Conservation (phyloP, 2,329 filamentous ascomycete genomes). For the Penicillium sp. region DNA sequence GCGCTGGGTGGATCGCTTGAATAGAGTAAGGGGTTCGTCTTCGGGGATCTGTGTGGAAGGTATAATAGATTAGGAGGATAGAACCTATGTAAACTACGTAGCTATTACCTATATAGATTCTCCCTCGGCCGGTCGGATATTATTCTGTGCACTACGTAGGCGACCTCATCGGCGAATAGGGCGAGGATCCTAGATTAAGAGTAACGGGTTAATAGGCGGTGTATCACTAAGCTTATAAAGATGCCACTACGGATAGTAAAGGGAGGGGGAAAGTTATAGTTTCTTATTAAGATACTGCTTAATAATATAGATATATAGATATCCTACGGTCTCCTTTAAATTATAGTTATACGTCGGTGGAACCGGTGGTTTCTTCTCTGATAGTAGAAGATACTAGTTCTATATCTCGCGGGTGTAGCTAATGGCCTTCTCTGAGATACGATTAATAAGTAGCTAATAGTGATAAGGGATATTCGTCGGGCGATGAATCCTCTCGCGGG, state of each 20-base stretch:
- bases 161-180: background rate
- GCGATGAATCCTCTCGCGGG: too few species aligned
- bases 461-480: background rate
- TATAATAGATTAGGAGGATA: background rate
- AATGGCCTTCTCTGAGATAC: background rate
- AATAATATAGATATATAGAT: background rate
- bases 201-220: background rate
- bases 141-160: background rate
- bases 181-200: background rate
- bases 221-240: background rate
- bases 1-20: background rate
- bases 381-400: background rate
- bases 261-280: background rate
- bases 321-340: background rate
- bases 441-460: background rate
- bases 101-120: too few species aligned
- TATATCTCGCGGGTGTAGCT: rapidly evolving
- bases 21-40: background rate
- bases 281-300: background rate
- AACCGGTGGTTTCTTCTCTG: background rate
- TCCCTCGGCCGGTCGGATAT: background rate
- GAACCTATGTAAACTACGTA: background rate
- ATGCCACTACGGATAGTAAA: background rate
- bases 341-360: background rate
- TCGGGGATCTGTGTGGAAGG: background rate